Percentiles rank a stretch among this genome's conserved stretches.
phyloP scores from a whole-genome alignment of 2,329 filamentous ascomycete species.

The Coccinonectria pachysandricola region DNA sequence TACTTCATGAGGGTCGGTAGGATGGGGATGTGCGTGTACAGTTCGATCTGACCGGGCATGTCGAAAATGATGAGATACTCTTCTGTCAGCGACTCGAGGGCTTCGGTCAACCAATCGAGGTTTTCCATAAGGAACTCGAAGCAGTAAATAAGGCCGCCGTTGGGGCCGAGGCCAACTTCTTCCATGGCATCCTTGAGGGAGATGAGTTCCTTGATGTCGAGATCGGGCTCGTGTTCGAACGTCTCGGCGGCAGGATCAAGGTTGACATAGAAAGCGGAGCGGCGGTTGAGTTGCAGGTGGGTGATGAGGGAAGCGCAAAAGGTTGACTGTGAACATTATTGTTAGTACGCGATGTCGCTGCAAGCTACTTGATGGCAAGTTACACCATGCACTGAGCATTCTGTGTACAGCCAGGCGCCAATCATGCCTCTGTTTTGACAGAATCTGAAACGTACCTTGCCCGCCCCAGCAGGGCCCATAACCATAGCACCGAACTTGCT shows the following conservation, averaged over 20 bases:
- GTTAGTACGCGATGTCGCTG: no score
- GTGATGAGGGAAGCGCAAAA: slow-evolving; percentile 92
- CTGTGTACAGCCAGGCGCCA: no score
- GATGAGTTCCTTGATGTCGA: slow-evolving; percentile 93
- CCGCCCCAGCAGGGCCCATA: slow-evolving; percentile 91
- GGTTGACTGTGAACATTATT: slow-evolving; percentile 65
- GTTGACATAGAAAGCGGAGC: slow-evolving; percentile 97
- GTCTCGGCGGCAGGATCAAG: slow-evolving; percentile 92
- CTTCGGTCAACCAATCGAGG: slow-evolving; percentile 80
- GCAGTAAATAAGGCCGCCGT: slow-evolving; percentile 89
- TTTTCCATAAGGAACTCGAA: slow-evolving; percentile 95
- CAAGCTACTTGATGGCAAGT: no score
- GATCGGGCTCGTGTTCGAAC: slow-evolving; percentile 83
- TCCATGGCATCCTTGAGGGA: slow-evolving; percentile 95
- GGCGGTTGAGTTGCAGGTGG: slow-evolving; percentile 78
- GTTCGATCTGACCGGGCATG: slow-evolving; percentile 97
- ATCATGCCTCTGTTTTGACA: no score
- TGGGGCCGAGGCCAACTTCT: slow-evolving; percentile 80
- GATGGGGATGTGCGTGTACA: slow-evolving; percentile 94
- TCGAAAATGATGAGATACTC: slow-evolving; percentile 97
- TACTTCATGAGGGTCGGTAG: slow-evolving; percentile 75
- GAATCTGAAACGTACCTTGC: slow-evolving; percentile 69
- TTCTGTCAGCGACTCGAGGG: slow-evolving; percentile 76
- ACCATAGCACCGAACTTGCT: slow-evolving; percentile 92
- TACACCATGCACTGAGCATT: no score